Conservation (phyloP, 768 basidiomycete genomes). For the Calocybe cyanea region DNA sequence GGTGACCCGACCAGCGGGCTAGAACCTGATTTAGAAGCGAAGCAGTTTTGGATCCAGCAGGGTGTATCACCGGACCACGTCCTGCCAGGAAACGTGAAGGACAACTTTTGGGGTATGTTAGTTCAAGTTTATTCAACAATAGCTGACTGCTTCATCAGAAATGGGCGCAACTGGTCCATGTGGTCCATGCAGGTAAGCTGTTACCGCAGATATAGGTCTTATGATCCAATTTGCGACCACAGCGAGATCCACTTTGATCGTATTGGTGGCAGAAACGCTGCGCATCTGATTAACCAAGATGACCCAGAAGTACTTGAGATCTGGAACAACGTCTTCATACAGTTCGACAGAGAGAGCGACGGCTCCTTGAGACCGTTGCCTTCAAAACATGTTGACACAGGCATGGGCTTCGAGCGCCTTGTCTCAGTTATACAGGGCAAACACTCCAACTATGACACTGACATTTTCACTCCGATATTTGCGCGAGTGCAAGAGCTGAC, state of each 20-base stretch:
- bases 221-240: background rate
- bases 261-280: constrained; percentile 95
- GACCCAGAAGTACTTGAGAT: constrained; percentile 97
- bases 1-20: constrained; percentile 85
- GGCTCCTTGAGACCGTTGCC: constrained; percentile 79
- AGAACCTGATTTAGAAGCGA: constrained; percentile 86
- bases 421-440: constrained; percentile 92
- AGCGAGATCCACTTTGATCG: constrained; percentile 97
- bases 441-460: constrained; percentile 96
- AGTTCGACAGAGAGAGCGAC: constrained; percentile 94
- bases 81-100: constrained; percentile 90
- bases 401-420: constrained; percentile 98
- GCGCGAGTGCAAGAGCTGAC: constrained; percentile 82
- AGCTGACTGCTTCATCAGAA: constrained; percentile 45
- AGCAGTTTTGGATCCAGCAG: constrained; percentile 81
- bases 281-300: constrained; percentile 90
- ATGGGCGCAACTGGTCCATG: constrained; percentile 99
- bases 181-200: constrained; percentile 82
- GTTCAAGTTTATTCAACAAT: background rate
- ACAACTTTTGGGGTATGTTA: constrained; percentile 95
- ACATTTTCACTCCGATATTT: constrained; percentile 91
- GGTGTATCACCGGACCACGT: constrained; percentile 90
- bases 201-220: background rate
- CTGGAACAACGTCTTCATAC: constrained; percentile 99
- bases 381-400: constrained; percentile 95